phyloP scores from a whole-genome alignment of 1,284 basidiomycete genomes.

The Heterobasidion irregulare region DNA sequence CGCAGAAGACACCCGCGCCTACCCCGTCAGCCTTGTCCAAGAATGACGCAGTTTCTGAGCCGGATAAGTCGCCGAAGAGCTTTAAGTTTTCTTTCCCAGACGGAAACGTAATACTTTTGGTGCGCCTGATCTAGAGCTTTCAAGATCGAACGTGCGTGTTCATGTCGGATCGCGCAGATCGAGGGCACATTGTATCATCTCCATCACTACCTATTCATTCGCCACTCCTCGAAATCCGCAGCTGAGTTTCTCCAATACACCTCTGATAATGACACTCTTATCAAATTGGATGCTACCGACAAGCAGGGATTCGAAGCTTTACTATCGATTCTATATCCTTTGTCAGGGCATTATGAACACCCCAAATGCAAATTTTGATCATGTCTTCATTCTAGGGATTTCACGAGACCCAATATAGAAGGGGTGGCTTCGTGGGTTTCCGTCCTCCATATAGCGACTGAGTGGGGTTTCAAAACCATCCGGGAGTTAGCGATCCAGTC shows the following conservation, averaged over 20 bases:
- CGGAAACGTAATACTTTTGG: too few relatives aligned
- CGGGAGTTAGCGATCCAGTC: background rate
- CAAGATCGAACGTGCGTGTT: background rate
- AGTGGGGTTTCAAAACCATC: background rate
- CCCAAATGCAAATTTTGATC: too few relatives aligned
- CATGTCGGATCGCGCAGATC: background rate
- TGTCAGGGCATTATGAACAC: background rate
- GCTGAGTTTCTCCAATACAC: background rate
- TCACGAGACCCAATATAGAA: background rate
- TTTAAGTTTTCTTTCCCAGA: too few relatives aligned
- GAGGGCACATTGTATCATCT: background rate
- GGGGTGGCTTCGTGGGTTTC: background rate
- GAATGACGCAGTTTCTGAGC: too few relatives aligned
- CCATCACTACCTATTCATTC: background rate
- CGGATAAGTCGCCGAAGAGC: too few relatives aligned
- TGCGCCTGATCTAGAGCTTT: background rate
- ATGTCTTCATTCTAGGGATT: background rate
- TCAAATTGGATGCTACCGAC: background rate
- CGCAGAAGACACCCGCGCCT: too few relatives aligned
- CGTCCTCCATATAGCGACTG: slow-evolving; percentile 1
- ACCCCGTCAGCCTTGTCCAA: too few relatives aligned
- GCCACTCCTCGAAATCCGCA: background rate
- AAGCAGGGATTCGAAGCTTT: slow-evolving; percentile 4
- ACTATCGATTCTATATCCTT: slow-evolving; percentile 3
- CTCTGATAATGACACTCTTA: background rate